These are phyloP conservation scores for Austroboletus novae-zelandiae DNA, from an alignment of 1,284 basidiomycete species.

Conservation along the genomic window DNA sequence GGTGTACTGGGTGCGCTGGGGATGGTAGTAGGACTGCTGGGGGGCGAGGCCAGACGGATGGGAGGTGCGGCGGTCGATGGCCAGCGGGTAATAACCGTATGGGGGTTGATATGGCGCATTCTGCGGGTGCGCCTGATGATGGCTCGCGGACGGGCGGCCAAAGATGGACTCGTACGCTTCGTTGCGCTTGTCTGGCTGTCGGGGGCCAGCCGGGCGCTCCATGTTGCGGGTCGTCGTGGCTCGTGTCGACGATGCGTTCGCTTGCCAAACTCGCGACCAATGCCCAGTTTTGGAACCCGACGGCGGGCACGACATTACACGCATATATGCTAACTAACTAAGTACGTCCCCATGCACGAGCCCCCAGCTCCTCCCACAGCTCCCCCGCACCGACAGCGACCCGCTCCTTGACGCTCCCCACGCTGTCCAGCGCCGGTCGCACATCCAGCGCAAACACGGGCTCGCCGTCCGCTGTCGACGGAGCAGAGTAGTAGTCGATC, in stretches of 20 bases:
- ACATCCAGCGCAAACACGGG: constrained; percentile 93
- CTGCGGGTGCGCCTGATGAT: constrained; percentile 43
- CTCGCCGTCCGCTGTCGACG: constrained; percentile 80
- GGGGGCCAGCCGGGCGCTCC: constrained; percentile 69
- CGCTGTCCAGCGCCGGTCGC: constrained; percentile 81
- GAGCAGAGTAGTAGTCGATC: constrained; percentile 95
- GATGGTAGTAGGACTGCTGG: constrained; percentile 31
- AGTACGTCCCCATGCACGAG: constrained; percentile 26
- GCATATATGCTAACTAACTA: constrained; percentile 5
- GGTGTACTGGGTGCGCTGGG: constrained; percentile 23
- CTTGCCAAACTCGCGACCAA: neutral
- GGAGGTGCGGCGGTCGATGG: constrained; percentile 31
- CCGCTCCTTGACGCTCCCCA: constrained; percentile 70
- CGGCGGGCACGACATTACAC: constrained; percentile 6
- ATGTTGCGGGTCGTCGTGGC: constrained; percentile 34
- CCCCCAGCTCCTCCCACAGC: constrained; percentile 50
- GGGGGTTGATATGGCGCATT: constrained; percentile 14
- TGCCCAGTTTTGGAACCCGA: constrained; percentile 26
- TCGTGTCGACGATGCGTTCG: constrained; percentile 6
- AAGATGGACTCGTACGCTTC: constrained; percentile 83
- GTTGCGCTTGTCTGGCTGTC: constrained; percentile 70
- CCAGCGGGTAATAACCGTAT: constrained; percentile 17
- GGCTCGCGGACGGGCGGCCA: constrained; percentile 61
- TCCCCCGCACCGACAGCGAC: constrained; percentile 72
- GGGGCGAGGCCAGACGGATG: constrained; percentile 23